A percentile compares a stretch with the other conserved stretches of the same genome.
Evolutionary conservation across 495 filamentous ascomycete genomes (phyloP).

Genomic region (Penicillium dipodomyicola): DNA sequence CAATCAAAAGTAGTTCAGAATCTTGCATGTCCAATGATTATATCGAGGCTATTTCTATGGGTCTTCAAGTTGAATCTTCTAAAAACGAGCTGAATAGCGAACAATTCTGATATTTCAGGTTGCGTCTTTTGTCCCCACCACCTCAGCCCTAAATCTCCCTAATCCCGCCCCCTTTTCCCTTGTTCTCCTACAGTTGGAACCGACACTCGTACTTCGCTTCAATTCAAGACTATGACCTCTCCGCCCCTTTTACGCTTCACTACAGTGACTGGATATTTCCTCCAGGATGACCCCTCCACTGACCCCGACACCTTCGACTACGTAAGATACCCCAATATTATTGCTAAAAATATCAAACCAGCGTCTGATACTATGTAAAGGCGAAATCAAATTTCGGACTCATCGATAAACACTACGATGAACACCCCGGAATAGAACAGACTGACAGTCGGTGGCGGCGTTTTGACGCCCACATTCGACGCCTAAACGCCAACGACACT

Average conservation of each 20-base stretch:
- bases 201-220: neutral
- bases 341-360: neutral
- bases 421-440: constrained; percentile 32
- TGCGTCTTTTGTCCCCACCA: neutral
- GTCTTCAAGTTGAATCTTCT: neutral
- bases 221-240: constrained; percentile 7
- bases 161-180: neutral
- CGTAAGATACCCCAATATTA: constrained; percentile 38
- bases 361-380: constrained; percentile 19
- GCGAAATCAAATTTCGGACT: constrained; percentile 62
- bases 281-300: constrained; percentile 66
- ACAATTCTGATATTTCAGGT: neutral
- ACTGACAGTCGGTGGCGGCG: constrained; percentile 61
- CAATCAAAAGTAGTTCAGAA: neutral
- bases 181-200: neutral
- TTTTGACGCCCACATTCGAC: constrained; percentile 53
- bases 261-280: constrained; percentile 66
- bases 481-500: constrained; percentile 49
- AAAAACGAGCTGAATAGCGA: neutral
- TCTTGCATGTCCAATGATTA: neutral
- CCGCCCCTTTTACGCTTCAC: constrained; percentile 24
- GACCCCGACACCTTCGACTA: constrained; percentile 67
- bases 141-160: constrained; percentile 4
- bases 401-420: constrained; percentile 52
- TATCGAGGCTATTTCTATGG: neutral